These are phyloP conservation scores for Lodderomyces pseudojiufengensis DNA, from an alignment of 1,139 yeast genomes.

Conservation along the genomic window DNA sequence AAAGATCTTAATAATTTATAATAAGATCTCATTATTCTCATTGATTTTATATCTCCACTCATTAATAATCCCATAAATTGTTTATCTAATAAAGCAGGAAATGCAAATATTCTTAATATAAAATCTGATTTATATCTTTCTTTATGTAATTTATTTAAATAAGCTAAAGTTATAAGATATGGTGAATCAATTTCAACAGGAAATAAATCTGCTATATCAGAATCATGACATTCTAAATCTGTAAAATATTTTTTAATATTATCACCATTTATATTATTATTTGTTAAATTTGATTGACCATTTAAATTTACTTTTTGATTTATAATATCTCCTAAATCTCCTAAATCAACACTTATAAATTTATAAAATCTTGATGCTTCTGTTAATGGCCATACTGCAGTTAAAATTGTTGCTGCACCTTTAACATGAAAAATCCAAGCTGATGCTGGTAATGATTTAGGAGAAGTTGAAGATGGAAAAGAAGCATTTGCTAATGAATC, in stretches of 20 bases:
- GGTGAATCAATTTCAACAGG: conserved; percentile 85
- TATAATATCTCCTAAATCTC: conserved; percentile 79
- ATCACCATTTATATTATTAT: conserved; percentile 2
- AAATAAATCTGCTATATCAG: conserved; percentile 76
- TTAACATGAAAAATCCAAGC: conserved; percentile 98
- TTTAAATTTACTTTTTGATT: conserved; percentile 40
- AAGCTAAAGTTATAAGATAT: conserved; percentile 79
- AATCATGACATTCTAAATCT: conserved; percentile 79
- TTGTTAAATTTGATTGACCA: conserved; percentile 9
- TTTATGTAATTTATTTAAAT: conserved; percentile 75
- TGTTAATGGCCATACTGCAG: conserved; percentile 92
- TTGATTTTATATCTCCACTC: conserved; percentile 81
- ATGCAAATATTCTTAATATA: conserved; percentile 82
- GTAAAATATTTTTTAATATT: conserved; percentile 32
- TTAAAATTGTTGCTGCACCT: conserved; percentile 91
- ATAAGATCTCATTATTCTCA: conserved; percentile 86
- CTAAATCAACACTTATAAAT: conserved; percentile 73
- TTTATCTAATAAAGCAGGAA: conserved; percentile 87
- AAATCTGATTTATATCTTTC: conserved; percentile 85
- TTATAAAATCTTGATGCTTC: conserved; percentile 71
- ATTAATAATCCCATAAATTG: conserved; percentile 69
- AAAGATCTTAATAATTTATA: conserved; percentile 76
- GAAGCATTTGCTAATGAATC: conserved; percentile 94
- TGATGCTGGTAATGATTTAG: conserved; percentile 76
- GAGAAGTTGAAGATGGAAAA: conserved; percentile 58